phyloP scores from a whole-genome alignment of 1,284 basidiomycete species.

The Melanopsichium pennsylvanicum region DNA sequence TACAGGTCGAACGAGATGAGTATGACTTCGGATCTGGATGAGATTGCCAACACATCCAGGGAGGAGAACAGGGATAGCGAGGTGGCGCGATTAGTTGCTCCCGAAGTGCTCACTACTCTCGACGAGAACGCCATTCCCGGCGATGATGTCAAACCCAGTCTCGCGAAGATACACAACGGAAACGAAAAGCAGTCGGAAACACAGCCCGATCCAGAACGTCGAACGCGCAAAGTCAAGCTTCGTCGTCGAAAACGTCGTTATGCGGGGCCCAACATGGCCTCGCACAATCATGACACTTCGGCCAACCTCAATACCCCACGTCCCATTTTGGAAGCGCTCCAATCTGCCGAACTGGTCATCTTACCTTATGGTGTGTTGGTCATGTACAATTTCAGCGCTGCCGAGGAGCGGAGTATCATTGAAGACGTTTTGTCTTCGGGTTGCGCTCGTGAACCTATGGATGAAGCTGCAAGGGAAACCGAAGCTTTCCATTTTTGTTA shows the following conservation, averaged over 20 bases:
- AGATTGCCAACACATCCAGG: conserved; percentile 13
- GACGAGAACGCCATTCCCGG: conserved; percentile 3
- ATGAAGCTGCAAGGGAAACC: conserved; percentile 53
- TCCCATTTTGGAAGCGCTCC: conserved; percentile 60
- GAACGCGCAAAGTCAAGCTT: conserved; percentile 28
- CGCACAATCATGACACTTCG: conserved; percentile 63
- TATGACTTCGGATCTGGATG: conserved; percentile 30
- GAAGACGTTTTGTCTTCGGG: conserved; percentile 61
- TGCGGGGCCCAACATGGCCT: conserved; percentile 61
- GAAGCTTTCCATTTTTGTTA: conserved; percentile 69
- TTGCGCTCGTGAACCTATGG: conserved; percentile 52
- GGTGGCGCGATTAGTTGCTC: neutral
- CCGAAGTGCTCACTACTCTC: conserved; percentile 3
- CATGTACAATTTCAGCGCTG: conserved; percentile 64
- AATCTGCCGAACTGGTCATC: conserved; percentile 62
- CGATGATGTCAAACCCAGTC: neutral
- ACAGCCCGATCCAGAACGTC: conserved; percentile 30
- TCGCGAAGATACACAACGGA: neutral
- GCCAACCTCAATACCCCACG: conserved; percentile 60
- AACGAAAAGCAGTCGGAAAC: conserved; percentile 6
- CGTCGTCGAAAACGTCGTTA: conserved; percentile 35
- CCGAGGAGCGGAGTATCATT: conserved; percentile 61
- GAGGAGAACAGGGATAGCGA: conserved; percentile 1
- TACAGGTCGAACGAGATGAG: conserved; percentile 40
- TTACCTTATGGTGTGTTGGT: conserved; percentile 65